Percentiles rank a stretch among this genome's conserved stretches.
phyloP scores from a whole-genome alignment of 1,284 basidiomycete genomes.

The Ganoderma boninense region DNA sequence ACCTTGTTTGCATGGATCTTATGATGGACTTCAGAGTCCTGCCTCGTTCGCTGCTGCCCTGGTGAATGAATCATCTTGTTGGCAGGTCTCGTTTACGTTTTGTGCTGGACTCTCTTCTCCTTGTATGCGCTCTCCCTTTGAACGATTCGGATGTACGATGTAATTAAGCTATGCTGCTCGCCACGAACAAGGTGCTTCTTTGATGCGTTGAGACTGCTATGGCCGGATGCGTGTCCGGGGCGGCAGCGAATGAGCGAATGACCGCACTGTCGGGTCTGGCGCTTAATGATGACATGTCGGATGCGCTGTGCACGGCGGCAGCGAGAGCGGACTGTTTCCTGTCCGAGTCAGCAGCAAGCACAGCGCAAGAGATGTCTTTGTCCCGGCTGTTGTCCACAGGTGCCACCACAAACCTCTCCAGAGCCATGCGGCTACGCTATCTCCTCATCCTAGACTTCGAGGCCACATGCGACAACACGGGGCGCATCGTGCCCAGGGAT shows the following conservation, averaged over 20 bases:
- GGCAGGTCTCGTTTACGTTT: background rate
- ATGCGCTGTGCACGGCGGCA: background rate
- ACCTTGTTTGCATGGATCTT: slow-evolving; percentile 85
- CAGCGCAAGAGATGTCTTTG: slow-evolving; percentile 1
- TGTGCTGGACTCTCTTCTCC: background rate
- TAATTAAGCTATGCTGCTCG: background rate
- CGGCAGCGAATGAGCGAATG: background rate
- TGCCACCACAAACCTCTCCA: slow-evolving; percentile 10
- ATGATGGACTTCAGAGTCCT: slow-evolving; percentile 70
- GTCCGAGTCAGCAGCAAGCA: background rate
- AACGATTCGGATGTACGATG: background rate
- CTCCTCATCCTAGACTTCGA: slow-evolving; percentile 46
- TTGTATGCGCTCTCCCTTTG: background rate
- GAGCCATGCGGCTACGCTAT: slow-evolving; percentile 32
- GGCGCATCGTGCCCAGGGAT: slow-evolving; percentile 19
- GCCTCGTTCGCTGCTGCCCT: slow-evolving; percentile 25
- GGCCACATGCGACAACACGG: slow-evolving; percentile 42
- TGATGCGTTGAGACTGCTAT: background rate
- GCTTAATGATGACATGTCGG: background rate
- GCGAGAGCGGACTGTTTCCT: no score
- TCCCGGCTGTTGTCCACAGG: slow-evolving; percentile 4
- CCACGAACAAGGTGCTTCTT: background rate
- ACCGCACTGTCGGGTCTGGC: background rate
- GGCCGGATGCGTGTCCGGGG: background rate
- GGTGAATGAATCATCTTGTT: slow-evolving; percentile 11